phyloP scores from a whole-genome alignment of 2,329 filamentous ascomycete genomes.

The Aureobasidium sp. region DNA sequence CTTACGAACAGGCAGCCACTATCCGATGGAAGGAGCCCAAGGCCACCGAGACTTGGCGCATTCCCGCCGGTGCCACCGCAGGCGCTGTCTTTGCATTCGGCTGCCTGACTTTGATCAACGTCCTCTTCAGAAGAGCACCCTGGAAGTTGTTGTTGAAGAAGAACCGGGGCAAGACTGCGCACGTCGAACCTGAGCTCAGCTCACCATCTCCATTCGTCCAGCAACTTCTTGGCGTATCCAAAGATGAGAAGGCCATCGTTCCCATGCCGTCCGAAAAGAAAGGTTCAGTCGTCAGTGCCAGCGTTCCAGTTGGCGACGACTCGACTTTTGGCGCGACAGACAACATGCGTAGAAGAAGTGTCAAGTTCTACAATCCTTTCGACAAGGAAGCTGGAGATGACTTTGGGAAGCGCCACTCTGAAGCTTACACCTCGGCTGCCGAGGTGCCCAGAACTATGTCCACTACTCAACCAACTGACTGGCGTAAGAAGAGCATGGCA shows the following conservation, averaged over 20 bases:
- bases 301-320: not conserved
- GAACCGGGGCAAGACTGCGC: not conserved
- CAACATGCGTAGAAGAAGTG: conserved; percentile 6
- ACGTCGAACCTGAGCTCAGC: not conserved
- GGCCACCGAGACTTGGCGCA: not conserved
- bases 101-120: conserved; percentile 5
- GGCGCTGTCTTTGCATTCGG: conserved; percentile 5
- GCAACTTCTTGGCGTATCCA: not conserved
- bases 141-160: conserved; percentile 11
- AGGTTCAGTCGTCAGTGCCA: not conserved
- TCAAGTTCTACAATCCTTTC: conserved; percentile 9
- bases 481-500: conserved; percentile 5
- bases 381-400: not conserved
- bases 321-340: not conserved
- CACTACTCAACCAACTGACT: not conserved
- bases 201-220: conserved; percentile 8
- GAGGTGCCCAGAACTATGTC: not conserved
- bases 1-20: not conserved
- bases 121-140: conserved; percentile 14
- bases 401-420: not conserved
- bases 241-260: not conserved
- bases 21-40: not conserved
- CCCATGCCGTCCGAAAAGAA: not conserved
- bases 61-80: not conserved
- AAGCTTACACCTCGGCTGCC: not conserved